phyloP scores from a whole-genome alignment of 2,329 filamentous ascomycete species.

The Emergomyces pasteurianus region DNA sequence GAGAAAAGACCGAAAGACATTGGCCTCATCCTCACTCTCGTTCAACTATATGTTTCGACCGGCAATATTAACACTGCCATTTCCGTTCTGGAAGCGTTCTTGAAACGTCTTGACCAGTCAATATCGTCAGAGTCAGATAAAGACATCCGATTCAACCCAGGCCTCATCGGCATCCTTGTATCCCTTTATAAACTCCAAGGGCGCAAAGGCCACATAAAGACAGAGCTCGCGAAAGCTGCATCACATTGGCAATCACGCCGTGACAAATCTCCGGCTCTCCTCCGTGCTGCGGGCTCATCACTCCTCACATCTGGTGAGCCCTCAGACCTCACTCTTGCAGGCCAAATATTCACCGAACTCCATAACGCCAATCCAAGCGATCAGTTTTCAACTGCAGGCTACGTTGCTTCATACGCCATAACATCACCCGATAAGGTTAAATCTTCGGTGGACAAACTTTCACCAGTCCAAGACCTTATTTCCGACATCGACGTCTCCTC shows the following conservation, averaged over 20 bases:
- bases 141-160: conserved; percentile 69
- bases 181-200: conserved; percentile 67
- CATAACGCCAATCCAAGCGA: conserved; percentile 53
- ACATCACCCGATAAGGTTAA: conserved; percentile 26
- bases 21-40: conserved; percentile 64
- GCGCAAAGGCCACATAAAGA: conserved; percentile 58
- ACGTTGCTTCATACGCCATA: conserved; percentile 70
- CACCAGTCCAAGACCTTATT: conserved; percentile 30
- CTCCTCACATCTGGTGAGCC: conserved; percentile 62
- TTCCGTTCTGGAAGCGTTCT: conserved; percentile 61
- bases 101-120: conserved; percentile 57
- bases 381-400: conserved; percentile 60
- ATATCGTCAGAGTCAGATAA: conserved; percentile 43
- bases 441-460: conserved; percentile 27
- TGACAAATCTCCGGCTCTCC: conserved; percentile 50
- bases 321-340: conserved; percentile 58
- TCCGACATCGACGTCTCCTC: conserved; percentile 31
- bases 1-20: conserved; percentile 68
- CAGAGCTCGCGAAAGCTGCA: conserved; percentile 67
- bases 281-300: conserved; percentile 71
- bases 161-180: conserved; percentile 67
- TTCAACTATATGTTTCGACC: conserved; percentile 66
- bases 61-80: conserved; percentile 64
- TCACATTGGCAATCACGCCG: conserved; percentile 63
- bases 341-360: conserved; percentile 66